Evolutionary conservation across 2,329 filamentous ascomycete species (phyloP).

Genomic region (Periconia sp.): DNA sequence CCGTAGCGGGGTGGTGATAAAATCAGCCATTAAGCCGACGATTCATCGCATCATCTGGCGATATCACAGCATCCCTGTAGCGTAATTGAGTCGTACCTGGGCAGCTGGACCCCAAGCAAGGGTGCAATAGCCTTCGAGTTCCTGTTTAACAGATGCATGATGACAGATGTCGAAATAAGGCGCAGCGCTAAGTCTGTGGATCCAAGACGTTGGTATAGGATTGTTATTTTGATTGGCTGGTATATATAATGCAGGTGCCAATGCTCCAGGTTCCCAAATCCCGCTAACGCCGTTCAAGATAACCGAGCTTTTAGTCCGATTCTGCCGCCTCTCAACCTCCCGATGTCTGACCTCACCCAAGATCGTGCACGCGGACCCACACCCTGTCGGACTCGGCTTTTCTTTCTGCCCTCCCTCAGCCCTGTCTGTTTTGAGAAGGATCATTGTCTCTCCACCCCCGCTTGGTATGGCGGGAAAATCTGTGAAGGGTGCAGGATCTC

Average conservation of each 20-base stretch:
- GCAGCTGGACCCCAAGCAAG: too few species aligned
- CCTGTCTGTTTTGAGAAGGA: background rate
- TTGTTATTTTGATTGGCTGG: conserved; percentile 9
- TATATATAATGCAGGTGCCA: background rate
- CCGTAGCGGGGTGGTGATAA: background rate
- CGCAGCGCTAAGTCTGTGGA: conserved; percentile 10
- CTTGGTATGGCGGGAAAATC: conserved; percentile 40
- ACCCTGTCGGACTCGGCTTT: background rate
- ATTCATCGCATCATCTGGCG: background rate
- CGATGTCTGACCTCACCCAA: conserved; percentile 16
- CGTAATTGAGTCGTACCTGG: too few species aligned
- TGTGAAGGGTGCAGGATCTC: conserved; percentile 41
- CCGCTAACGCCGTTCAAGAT: conserved; percentile 10
- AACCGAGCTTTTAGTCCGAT: conserved; percentile 15
- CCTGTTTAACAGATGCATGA: background rate
- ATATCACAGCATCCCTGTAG: background rate
- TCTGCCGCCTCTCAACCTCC: conserved; percentile 5
- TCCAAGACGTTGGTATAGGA: conserved; percentile 5
- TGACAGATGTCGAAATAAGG: conserved; percentile 16
- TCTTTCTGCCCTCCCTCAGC: conserved; percentile 2
- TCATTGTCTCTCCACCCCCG: conserved; percentile 9
- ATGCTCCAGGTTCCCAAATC: conserved; percentile 3
- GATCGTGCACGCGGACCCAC: background rate
- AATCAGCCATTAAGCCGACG: background rate
- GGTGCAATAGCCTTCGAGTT: too few species aligned